Conservation (phyloP, 192 early-diverging fungal genomes). For the Haplosporangium gracile region DNA sequence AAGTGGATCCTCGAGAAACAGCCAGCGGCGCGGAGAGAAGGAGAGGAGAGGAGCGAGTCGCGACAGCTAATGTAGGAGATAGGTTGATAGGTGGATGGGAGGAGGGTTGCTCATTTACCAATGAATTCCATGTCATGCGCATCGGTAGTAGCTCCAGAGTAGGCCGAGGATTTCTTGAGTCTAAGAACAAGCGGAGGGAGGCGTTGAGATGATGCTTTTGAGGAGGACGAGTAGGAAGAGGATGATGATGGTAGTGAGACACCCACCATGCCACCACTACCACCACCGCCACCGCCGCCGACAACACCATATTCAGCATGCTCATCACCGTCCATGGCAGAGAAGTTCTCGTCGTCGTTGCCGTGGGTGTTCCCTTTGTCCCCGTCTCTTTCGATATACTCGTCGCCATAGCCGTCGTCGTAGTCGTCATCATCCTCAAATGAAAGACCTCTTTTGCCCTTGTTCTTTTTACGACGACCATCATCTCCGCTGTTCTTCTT, state of each 20-base stretch:
- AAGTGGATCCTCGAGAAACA: neutral
- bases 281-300: slow-evolving; percentile 10
- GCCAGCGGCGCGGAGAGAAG: neutral
- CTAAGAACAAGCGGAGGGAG: slow-evolving; percentile 31
- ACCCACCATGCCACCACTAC: neutral
- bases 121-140: slow-evolving; percentile 48
- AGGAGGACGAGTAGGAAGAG: neutral
- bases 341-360: neutral
- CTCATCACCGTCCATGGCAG: neutral
- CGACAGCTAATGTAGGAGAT: neutral
- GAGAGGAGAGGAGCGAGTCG: neutral
- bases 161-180: slow-evolving; percentile 50
- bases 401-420: neutral
- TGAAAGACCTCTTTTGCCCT: neutral
- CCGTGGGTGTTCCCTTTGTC: neutral
- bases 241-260: neutral
- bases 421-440: neutral
- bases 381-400: slow-evolving; percentile 5
- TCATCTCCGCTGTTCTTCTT: neutral
- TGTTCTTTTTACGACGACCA: neutral
- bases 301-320: neutral
- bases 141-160: slow-evolving; percentile 30
- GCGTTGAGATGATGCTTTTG: slow-evolving; percentile 35
- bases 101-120: slow-evolving; percentile 17
- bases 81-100: neutral